A percentile compares a stretch with the other conserved stretches of the same genome.
These are phyloP conservation scores for Linnemannia zychae DNA, from an alignment of 192 early-diverging fungal species.

Conservation along the genomic window DNA sequence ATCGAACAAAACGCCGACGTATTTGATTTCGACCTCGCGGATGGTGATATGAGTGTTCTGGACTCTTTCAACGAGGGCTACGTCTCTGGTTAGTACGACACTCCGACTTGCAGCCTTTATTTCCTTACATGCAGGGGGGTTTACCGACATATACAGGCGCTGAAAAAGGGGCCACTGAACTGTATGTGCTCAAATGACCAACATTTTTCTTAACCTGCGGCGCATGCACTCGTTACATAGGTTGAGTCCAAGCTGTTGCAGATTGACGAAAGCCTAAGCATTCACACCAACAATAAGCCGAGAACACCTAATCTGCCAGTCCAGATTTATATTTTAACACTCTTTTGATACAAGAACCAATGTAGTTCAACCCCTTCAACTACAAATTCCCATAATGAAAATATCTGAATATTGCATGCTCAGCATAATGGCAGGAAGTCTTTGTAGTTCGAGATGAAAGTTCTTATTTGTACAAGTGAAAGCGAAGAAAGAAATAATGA, in stretches of 20 bases:
- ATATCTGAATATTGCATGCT: not conserved
- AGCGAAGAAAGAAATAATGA: not conserved
- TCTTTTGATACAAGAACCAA: no score
- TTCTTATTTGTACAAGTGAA: conserved; percentile 6
- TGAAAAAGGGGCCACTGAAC: not conserved
- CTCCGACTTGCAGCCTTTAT: not conserved
- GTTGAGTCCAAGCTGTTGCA: conserved; percentile 27
- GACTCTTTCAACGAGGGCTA: conserved; percentile 67
- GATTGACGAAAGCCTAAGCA: not conserved
- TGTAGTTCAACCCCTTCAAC: no score
- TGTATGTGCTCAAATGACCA: conserved; percentile 8
- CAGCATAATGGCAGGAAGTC: not conserved
- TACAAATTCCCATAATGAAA: not conserved
- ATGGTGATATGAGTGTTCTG: conserved; percentile 68
- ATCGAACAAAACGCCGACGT: conserved; percentile 72
- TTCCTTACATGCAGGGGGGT: not conserved
- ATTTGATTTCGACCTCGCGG: conserved; percentile 67
- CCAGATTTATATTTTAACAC: no score
- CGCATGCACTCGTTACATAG: conserved; percentile 8
- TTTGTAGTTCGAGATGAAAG: not conserved
- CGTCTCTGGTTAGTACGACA: conserved; percentile 50
- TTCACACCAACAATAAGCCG: not conserved
- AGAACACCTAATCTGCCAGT: no score
- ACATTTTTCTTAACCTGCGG: not conserved
- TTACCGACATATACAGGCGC: no score